These are phyloP conservation scores for Decorospora gaudefroyi DNA, from an alignment of 2,329 filamentous ascomycete species.

Conservation along the genomic window DNA sequence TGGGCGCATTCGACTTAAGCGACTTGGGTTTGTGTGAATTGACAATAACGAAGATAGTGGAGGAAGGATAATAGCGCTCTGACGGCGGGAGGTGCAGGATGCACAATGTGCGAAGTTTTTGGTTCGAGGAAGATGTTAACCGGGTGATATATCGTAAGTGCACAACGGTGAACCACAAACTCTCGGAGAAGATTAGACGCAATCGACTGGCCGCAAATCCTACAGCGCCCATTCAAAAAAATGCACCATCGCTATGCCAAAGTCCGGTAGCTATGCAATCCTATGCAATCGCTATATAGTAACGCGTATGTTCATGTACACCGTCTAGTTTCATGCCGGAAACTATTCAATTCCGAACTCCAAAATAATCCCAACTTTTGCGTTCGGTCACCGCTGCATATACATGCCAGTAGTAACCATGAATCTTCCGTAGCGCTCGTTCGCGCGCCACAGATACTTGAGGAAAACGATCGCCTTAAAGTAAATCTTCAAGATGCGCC, in stretches of 20 bases:
- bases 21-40: too few species aligned
- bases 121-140: too few species aligned
- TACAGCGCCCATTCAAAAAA: background rate
- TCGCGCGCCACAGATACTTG: conserved; percentile 28
- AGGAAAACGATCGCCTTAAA: conserved; percentile 33
- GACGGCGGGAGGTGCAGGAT: too few species aligned
- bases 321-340: background rate
- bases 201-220: background rate
- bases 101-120: too few species aligned
- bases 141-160: too few species aligned
- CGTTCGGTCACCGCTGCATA: conserved; percentile 26
- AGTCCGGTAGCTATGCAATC: conserved; percentile 9
- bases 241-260: conserved; percentile 1
- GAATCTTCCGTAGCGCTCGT: conserved; percentile 33
- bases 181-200: too few species aligned
- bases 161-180: too few species aligned
- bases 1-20: too few species aligned
- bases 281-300: conserved; percentile 4
- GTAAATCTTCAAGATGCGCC: conserved; percentile 27
- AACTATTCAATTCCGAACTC: conserved; percentile 2
- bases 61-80: too few species aligned
- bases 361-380: background rate
- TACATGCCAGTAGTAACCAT: conserved; percentile 36
- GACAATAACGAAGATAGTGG: too few species aligned
- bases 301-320: conserved; percentile 10